phyloP scores from a whole-genome alignment of 371 early-diverging fungal species.

The Lichtheimia ramosa region DNA sequence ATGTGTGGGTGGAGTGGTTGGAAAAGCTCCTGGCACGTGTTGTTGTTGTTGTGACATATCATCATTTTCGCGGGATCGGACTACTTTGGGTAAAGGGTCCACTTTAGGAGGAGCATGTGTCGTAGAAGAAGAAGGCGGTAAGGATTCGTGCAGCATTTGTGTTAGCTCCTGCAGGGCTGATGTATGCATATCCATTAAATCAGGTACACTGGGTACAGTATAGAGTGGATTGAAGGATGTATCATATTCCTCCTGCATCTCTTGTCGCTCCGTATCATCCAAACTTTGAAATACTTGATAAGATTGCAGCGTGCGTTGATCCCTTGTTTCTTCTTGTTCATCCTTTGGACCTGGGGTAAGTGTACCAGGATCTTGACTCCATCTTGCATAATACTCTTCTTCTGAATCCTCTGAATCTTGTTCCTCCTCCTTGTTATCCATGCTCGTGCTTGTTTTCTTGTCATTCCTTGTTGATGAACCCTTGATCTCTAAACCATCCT shows the following conservation, averaged over 20 bases:
- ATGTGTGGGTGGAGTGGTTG: constrained; percentile 14
- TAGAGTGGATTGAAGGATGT: constrained; percentile 48
- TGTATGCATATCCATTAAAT: constrained; percentile 45
- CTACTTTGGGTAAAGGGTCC: constrained; percentile 35
- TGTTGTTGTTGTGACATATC: background rate
- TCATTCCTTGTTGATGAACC: background rate
- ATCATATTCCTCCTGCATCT: constrained; percentile 51
- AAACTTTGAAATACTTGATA: constrained; percentile 11
- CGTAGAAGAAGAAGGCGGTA: constrained; percentile 16
- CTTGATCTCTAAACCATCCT: constrained; percentile 8
- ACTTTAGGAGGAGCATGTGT: constrained; percentile 6
- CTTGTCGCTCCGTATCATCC: constrained; percentile 18
- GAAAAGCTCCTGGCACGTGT: constrained; percentile 36
- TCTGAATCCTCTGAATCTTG: constrained; percentile 27
- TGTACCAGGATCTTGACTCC: constrained; percentile 44
- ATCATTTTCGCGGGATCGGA: constrained; percentile 10
- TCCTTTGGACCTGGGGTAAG: constrained; percentile 32
- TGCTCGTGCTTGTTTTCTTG: background rate
- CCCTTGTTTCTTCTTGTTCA: constrained; percentile 3
- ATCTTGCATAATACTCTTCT: constrained; percentile 43
- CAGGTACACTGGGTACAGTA: constrained; percentile 53
- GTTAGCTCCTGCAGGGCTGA: constrained; percentile 44
- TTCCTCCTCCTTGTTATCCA: background rate
- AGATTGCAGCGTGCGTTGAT: constrained; percentile 9
- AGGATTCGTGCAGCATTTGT: constrained; percentile 33